Conservation (phyloP, 148 eudicot species). For the Polygonum aviculare region DNA sequence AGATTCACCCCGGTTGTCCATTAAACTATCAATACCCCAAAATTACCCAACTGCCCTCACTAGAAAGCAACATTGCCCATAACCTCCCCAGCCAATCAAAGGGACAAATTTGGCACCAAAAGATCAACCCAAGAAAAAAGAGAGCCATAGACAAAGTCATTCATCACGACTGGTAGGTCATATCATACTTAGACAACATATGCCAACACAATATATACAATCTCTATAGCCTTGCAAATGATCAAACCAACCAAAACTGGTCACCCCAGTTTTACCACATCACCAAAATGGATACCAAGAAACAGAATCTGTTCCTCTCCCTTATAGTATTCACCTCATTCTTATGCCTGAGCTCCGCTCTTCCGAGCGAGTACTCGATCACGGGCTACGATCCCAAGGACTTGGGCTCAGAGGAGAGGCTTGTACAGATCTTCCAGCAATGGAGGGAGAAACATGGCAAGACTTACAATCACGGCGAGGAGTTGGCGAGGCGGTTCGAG, state of each 20-base stretch:
- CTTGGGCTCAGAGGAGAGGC: conserved; percentile 24
- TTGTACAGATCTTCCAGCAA: conserved; percentile 31
- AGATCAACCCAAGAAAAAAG: background rate
- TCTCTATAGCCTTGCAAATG: background rate
- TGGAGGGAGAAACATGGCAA: conserved; percentile 46
- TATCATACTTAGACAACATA: background rate
- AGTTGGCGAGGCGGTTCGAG: conserved; percentile 30
- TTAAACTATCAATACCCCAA: background rate
- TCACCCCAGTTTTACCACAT: background rate
- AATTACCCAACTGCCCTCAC: conserved; percentile 8
- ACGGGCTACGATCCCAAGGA: conserved; percentile 20
- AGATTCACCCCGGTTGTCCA: background rate
- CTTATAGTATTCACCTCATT: conserved; percentile 18
- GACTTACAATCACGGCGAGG: conserved; percentile 24
- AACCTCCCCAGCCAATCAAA: background rate
- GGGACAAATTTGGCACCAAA: background rate
- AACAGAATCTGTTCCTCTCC: conserved; percentile 16
- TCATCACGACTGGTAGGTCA: conserved; percentile 24
- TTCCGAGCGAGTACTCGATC: conserved; percentile 36
- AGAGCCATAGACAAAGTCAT: background rate
- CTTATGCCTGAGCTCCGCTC: conserved; percentile 15
- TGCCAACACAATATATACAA: conserved; percentile 13
- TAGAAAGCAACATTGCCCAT: background rate
- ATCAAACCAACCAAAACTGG: conserved; percentile 15
- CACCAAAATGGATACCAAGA: conserved; percentile 19